Evolutionary conservation across 495 filamentous ascomycete genomes (phyloP), one percentile per base, ranked within the genome.

Genomic region (Penicillium samsonianum): DNA sequence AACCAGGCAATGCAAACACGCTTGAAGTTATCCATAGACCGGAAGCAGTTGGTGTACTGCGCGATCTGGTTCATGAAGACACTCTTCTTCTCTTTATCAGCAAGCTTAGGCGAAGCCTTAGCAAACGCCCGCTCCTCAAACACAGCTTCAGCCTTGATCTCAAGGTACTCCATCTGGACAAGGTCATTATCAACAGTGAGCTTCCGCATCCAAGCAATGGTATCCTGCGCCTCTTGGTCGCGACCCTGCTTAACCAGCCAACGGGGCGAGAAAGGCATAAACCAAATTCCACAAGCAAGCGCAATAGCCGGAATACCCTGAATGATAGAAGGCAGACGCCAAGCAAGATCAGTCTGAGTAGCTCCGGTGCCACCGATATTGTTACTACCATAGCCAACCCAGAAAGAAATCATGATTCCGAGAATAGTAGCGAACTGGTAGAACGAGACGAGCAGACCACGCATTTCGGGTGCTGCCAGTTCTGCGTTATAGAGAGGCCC

Each of bases 381-480:
- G 60, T 78, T 77, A 49, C 70, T 73, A 11, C 71, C 71, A 47
- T 90, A 91, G 60, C 88, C 85, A 62, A 90, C 84, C 75, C 89
- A 90, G 73, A 85, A 92, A 63, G 88, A 86, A 47, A 86, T 81
- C 62, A 85, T 67, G 46, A 83, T 86, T 28, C 80, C 87, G 84
- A 90, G 90, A 33, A 88, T 91, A 42, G 91, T 91, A 10, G 89
- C 87, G 84, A 89, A 91, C 69, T 92, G 89, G 68, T 91, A 89
- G 25, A 88, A 77, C 23, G 84, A 86, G 11, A 91, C 87, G 17
- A 92, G 79, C 19, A 88, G 79, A 22, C 89, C 89, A 40, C 89
- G 84, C 62, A 89, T 88, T 63, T 88, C 84, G 61, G 88, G 87
- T 9, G 85, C 86, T 0, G 89, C 84, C 47, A 92, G 83, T 68